phyloP scores from a whole-genome alignment of 495 filamentous ascomycete genomes.

The Aspergillus saccharolyticus region DNA sequence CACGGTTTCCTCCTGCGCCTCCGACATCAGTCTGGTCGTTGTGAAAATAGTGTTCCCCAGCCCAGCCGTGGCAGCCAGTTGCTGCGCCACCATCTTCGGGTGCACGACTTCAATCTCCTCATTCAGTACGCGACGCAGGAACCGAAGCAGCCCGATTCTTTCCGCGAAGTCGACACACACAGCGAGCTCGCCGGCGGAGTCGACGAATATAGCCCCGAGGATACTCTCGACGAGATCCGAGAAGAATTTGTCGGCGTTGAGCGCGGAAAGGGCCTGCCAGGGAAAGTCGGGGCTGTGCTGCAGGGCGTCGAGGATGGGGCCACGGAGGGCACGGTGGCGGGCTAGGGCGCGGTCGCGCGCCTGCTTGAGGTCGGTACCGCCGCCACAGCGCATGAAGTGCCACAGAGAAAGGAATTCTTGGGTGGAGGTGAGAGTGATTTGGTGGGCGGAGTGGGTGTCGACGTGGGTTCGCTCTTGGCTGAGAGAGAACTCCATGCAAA shows the following conservation, averaged over 20 bases:
- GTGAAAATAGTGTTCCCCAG: constrained; percentile 1
- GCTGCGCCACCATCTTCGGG: constrained; percentile 67
- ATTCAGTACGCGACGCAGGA: constrained; percentile 54
- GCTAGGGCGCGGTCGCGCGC: constrained; percentile 40
- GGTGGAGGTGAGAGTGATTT: constrained; percentile 3
- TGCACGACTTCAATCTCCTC: constrained; percentile 61
- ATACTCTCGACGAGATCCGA: constrained; percentile 81
- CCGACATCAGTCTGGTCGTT: not conserved
- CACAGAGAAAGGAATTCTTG: constrained; percentile 46
- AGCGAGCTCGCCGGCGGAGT: constrained; percentile 57
- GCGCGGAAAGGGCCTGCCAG: constrained; percentile 62
- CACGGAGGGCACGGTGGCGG: constrained; percentile 48
- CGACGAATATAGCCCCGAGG: constrained; percentile 81
- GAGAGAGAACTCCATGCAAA: constrained; percentile 52
- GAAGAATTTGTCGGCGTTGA: constrained; percentile 73
- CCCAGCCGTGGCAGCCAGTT: constrained; percentile 39
- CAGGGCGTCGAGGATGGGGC: constrained; percentile 47
- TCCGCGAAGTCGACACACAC: constrained; percentile 55
- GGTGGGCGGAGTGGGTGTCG: not conserved
- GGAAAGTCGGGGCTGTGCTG: constrained; percentile 53
- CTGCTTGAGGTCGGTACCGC: constrained; percentile 37
- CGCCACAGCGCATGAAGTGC: constrained; percentile 64
- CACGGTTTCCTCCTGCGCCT: constrained; percentile 5
- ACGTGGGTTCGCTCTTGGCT: constrained; percentile 14
- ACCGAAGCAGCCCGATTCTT: constrained; percentile 57